A percentile compares a stretch with the other conserved stretches of the same genome.
Conservation (phyloP, 441 rosid genomes). For the Gossypium davidsonii region DNA sequence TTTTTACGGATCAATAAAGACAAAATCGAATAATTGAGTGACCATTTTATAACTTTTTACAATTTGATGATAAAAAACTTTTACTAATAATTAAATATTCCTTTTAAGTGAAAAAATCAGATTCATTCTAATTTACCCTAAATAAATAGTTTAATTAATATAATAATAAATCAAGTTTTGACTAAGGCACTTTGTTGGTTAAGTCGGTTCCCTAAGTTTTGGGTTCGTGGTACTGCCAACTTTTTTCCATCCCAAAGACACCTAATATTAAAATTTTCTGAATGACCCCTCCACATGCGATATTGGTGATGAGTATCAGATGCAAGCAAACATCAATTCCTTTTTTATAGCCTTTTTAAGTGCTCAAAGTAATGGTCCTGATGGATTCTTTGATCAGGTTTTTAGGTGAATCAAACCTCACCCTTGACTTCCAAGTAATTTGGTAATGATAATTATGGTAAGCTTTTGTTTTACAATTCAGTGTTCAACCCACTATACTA, state of each 20-base stretch:
- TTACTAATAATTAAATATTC: too few species aligned
- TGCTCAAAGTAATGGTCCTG: not conserved
- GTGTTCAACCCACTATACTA: not conserved
- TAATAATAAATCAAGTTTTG: not conserved
- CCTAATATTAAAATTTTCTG: not conserved
- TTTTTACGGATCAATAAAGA: too few species aligned
- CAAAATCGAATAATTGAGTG: too few species aligned
- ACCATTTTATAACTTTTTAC: too few species aligned
- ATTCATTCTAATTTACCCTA: too few species aligned
- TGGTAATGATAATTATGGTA: not conserved
- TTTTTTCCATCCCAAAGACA: not conserved
- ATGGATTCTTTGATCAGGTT: not conserved
- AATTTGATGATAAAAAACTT: accelerated
- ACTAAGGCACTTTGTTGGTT: not conserved
- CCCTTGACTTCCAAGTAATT: not conserved
- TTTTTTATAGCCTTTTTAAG: not conserved
- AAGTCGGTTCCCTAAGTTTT: not conserved
- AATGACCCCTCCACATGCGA: not conserved
- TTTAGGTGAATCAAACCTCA: not conserved
- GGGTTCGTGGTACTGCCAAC: not conserved
- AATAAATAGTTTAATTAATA: too few species aligned
- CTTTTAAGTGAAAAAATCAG: too few species aligned
- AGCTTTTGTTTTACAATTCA: not conserved
- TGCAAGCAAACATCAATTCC: not conserved
- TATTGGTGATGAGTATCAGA: not conserved